These are phyloP conservation scores for Plantago ovata DNA, from an alignment of 257 asterid species.

Conservation along the genomic window DNA sequence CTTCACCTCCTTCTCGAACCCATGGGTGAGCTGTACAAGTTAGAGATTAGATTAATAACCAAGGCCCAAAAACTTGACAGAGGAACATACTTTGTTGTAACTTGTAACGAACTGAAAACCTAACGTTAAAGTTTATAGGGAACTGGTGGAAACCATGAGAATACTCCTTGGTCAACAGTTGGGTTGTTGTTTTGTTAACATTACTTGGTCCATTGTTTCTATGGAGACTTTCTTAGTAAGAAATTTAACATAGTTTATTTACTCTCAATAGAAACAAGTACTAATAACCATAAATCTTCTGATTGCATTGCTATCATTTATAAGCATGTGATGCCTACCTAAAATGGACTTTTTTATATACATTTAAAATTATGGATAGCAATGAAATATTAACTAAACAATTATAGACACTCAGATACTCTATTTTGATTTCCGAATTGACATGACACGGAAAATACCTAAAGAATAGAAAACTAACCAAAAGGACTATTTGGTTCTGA, in stretches of 20 bases:
- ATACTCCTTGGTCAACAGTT: background rate
- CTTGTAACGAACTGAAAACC: background rate
- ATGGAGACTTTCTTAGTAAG: background rate
- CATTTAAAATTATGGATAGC: too few species aligned
- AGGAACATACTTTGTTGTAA: background rate
- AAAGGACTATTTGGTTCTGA: too few species aligned
- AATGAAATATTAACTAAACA: too few species aligned
- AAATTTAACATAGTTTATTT: background rate
- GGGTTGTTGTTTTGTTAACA: slow-evolving; percentile 1
- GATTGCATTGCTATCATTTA: too few species aligned
- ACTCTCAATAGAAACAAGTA: too few species aligned
- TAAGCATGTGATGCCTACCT: too few species aligned
- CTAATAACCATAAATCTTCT: too few species aligned
- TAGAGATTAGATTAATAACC: slow-evolving; percentile 12
- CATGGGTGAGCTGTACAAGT: slow-evolving; percentile 84
- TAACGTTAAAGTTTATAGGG: background rate
- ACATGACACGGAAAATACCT: too few species aligned
- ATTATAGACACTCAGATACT: too few species aligned
- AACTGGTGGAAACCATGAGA: background rate
- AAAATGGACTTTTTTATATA: too few species aligned
- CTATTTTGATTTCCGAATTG: too few species aligned
- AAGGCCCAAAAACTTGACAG: background rate
- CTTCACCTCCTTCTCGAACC: slow-evolving; percentile 99
- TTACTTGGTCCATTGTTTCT: background rate
- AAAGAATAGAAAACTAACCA: too few species aligned